Percentiles rank a stretch among this genome's conserved stretches.
phyloP scores from a whole-genome alignment of 164 flowering plant genomes.

The Kingdonia uniflora region DNA sequence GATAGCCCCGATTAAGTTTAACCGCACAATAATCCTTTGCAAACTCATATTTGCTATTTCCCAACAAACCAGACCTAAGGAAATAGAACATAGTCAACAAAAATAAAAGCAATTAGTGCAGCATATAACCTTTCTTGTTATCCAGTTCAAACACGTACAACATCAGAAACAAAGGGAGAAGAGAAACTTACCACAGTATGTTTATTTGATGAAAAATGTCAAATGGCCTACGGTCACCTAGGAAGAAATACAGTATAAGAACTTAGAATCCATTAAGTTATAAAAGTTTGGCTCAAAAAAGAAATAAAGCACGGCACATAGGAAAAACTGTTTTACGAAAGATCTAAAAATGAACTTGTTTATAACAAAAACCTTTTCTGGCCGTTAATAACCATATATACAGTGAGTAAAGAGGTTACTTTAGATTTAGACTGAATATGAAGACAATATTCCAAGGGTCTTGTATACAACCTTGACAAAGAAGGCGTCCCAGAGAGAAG shows the following conservation, averaged over 20 bases:
- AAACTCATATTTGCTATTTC: conserved; percentile 74
- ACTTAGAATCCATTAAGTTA: conserved; percentile 15
- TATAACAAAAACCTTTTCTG: too few relatives aligned
- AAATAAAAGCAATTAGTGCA: not conserved
- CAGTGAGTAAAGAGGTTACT: too few relatives aligned
- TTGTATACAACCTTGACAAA: conserved; percentile 71
- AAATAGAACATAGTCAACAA: conserved; percentile 10
- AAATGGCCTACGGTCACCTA: conserved; percentile 86
- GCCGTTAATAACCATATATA: too few relatives aligned
- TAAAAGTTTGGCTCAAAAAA: too few relatives aligned
- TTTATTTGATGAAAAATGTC: conserved; percentile 97
- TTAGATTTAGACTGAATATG: not conserved
- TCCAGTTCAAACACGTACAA: not conserved
- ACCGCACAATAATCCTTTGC: conserved; percentile 70
- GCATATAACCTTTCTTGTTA: too few relatives aligned
- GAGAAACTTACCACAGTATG: conserved; percentile 67
- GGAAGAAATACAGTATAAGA: conserved; percentile 26
- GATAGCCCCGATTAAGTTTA: conserved; percentile 24
- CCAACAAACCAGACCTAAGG: conserved; percentile 87
- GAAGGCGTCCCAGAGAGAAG: conserved; percentile 97
- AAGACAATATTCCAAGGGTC: not conserved
- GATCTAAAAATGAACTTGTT: too few relatives aligned
- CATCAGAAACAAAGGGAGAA: not conserved
- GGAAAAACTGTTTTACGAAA: too few relatives aligned
- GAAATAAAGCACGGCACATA: too few relatives aligned